Conservation (phyloP, 2,329 filamentous ascomycete genomes). For the Verticillium albo-atrum region DNA sequence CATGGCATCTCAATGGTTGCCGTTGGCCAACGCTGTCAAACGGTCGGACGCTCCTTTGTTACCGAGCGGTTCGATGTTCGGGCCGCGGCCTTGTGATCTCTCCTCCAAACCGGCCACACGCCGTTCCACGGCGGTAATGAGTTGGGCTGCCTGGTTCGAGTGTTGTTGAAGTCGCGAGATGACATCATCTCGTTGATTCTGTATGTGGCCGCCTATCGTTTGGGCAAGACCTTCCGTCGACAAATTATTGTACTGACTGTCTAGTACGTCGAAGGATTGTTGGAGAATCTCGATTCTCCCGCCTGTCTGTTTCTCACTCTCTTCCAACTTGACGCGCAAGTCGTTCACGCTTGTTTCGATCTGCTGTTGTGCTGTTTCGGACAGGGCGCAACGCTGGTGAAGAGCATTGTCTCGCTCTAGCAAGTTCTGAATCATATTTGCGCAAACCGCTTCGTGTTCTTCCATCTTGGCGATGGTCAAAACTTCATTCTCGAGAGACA, state of each 20-base stretch:
- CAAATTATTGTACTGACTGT: constrained; percentile 45
- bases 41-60: constrained; percentile 5
- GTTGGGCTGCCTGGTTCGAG: not conserved
- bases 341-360: not conserved
- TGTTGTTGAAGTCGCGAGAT: not conserved
- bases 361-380: not conserved
- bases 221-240: constrained; percentile 35
- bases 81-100: too few relatives aligned
- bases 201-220: constrained; percentile 32
- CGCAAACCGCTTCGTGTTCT: not conserved
- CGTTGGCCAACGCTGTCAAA: constrained; percentile 1
- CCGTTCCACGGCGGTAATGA: not conserved
- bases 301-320: not conserved
- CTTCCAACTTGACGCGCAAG: not conserved
- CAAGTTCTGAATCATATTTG: not conserved
- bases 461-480: not conserved
- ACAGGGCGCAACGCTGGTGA: not conserved
- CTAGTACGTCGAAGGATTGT: constrained; percentile 32
- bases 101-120: not conserved
- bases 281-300: constrained; percentile 25
- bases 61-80: not conserved
- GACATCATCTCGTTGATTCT: not conserved
- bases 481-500: not conserved
- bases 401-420: not conserved
- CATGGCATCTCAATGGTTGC: constrained; percentile 1